phyloP scores from a whole-genome alignment of 106 monocot genomes.

The Amphibolis antarctica region DNA sequence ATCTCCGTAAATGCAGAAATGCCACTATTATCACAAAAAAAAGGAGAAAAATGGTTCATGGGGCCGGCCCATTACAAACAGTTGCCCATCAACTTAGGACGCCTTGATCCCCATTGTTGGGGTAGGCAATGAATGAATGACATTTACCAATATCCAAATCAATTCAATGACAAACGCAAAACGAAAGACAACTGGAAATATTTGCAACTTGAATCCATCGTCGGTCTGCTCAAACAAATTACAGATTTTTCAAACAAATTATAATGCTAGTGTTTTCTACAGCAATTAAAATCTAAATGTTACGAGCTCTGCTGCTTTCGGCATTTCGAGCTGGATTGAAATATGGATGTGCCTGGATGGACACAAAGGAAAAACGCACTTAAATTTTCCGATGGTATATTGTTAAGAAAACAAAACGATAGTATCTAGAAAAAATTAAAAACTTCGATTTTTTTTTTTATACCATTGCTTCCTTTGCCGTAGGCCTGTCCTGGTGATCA shows the following conservation, averaged over 20 bases:
- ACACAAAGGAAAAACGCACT: neutral
- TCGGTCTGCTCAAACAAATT: neutral
- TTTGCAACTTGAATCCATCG: neutral
- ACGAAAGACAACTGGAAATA: neutral
- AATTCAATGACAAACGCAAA: neutral
- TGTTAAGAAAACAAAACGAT: too few relatives aligned
- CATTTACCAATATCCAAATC: neutral
- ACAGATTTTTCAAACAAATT: neutral
- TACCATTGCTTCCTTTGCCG: conserved; percentile 97
- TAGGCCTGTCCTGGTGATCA: conserved; percentile 90
- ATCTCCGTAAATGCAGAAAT: too few relatives aligned
- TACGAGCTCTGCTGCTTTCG: neutral
- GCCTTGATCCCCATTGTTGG: neutral
- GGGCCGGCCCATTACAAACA: too few relatives aligned
- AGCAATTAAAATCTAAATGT: neutral
- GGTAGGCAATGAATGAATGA: conserved; percentile 4
- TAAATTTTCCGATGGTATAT: neutral
- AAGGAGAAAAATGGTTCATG: too few relatives aligned
- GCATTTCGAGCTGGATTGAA: neutral
- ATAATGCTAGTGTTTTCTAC: neutral
- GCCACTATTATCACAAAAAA: too few relatives aligned
- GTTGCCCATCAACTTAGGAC: too few relatives aligned
- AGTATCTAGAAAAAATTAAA: too few relatives aligned
- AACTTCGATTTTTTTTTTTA: neutral
- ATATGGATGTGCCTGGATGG: conserved; percentile 9